Percentiles rank a stretch among this genome's conserved stretches.
Conservation (phyloP, 331 rosid species). For the Telfairia occidentalis region DNA sequence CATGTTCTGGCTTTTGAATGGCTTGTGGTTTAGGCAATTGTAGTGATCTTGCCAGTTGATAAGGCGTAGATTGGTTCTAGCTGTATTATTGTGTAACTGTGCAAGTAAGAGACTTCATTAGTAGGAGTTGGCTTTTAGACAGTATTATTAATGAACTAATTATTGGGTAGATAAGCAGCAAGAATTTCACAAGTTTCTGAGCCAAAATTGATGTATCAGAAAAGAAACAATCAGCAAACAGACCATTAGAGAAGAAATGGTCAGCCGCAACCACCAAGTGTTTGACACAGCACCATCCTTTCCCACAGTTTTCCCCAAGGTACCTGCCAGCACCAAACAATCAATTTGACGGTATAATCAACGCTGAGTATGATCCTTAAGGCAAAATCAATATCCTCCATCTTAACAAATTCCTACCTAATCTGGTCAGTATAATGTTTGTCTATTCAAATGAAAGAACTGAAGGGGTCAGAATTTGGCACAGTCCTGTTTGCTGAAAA, state of each 20-base stretch:
- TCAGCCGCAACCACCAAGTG: neutral
- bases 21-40: neutral
- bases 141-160: neutral
- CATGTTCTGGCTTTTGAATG: constrained; percentile 1
- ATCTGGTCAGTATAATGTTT: too few species aligned
- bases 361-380: too few species aligned
- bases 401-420: too few species aligned
- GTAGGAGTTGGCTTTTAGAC: neutral
- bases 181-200: neutral
- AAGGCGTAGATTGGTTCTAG: neutral
- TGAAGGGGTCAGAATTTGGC: too few species aligned
- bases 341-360: too few species aligned
- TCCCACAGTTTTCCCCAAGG: neutral
- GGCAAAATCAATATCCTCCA: neutral
- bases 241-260: neutral
- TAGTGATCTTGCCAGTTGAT: neutral
- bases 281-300: neutral
- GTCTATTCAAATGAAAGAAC: too few species aligned
- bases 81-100: neutral
- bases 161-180: neutral
- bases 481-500: too few species aligned
- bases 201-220: neutral
- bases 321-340: neutral
- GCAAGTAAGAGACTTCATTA: neutral
- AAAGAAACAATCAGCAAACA: neutral